These are phyloP conservation scores for Rhodamnia argentea DNA, from an alignment of 345 rosid genomes.

Conservation along the genomic window DNA sequence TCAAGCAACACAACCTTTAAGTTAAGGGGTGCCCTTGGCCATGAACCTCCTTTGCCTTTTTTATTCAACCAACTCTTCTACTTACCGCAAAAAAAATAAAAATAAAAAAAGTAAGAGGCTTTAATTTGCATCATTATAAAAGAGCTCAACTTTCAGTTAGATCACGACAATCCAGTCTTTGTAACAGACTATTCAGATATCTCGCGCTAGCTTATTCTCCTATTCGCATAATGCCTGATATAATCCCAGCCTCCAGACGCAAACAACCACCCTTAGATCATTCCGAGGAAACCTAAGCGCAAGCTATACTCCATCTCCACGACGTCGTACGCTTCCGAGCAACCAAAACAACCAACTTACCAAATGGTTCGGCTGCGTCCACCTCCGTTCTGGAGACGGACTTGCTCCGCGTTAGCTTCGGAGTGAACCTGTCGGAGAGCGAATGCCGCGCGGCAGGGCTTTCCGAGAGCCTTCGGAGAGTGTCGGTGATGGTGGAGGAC, in stretches of 20 bases:
- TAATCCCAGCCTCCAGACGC: not conserved
- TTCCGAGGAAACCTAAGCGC: not conserved
- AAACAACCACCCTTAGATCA: not conserved
- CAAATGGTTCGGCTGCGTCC: conserved; percentile 5
- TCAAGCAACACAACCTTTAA: not conserved
- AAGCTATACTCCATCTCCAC: not conserved
- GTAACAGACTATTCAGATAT: not conserved
- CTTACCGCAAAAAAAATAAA: too few species aligned
- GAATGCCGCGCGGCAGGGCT: not conserved
- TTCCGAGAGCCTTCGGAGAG: not conserved
- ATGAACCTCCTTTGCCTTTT: too few species aligned
- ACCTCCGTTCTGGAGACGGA: not conserved
- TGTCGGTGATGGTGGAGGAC: not conserved
- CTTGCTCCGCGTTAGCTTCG: not conserved
- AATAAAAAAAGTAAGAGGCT: not conserved
- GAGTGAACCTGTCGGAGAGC: not conserved
- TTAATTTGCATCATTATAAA: not conserved
- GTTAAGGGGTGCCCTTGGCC: too few species aligned
- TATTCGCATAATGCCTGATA: not conserved
- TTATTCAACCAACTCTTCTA: too few species aligned
- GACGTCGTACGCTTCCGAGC: not conserved
- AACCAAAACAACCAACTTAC: not conserved
- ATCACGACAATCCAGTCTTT: not conserved
- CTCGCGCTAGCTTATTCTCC: not conserved
- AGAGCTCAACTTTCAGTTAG: not conserved